Percentiles rank a stretch among this genome's conserved stretches.
These are phyloP conservation scores for Tricholoma hemisulphureum DNA, from an alignment of 768 basidiomycete species.

Conservation along the genomic window DNA sequence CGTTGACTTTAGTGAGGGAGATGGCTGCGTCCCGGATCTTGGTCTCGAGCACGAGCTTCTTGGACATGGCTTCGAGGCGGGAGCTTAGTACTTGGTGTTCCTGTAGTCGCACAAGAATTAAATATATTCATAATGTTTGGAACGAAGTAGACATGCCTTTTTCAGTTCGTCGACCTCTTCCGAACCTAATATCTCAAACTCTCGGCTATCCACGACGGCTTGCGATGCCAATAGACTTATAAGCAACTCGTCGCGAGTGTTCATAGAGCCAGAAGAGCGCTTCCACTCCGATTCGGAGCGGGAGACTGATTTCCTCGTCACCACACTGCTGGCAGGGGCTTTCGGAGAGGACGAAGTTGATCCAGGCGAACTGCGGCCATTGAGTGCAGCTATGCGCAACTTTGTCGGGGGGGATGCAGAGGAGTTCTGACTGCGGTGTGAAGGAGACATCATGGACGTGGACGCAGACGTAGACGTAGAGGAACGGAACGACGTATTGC, in stretches of 20 bases:
- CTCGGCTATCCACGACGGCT: slow-evolving; percentile 88
- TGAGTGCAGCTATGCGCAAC: slow-evolving; percentile 16
- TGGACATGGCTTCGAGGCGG: slow-evolving; percentile 62
- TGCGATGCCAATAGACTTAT: slow-evolving; percentile 90
- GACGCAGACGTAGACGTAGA: slow-evolving; percentile 14
- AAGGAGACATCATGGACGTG: not conserved
- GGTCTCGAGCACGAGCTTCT: slow-evolving; percentile 76
- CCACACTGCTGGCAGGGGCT: slow-evolving; percentile 7
- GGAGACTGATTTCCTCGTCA: slow-evolving; percentile 12
- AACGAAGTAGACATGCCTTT: slow-evolving; percentile 37
- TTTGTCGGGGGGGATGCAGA: slow-evolving; percentile 17
- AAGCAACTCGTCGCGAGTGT: slow-evolving; percentile 79
- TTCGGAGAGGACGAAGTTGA: slow-evolving; percentile 17
- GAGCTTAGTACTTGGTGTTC: slow-evolving; percentile 72
- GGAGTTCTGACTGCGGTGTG: not conserved
- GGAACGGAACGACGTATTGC: slow-evolving; percentile 24
- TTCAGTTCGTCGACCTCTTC: slow-evolving; percentile 52
- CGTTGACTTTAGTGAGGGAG: slow-evolving; percentile 69
- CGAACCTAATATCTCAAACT: slow-evolving; percentile 68
- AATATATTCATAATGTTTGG: slow-evolving; percentile 13
- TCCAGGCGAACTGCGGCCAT: slow-evolving; percentile 22
- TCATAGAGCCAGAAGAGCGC: slow-evolving; percentile 36
- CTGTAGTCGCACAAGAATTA: slow-evolving; percentile 35
- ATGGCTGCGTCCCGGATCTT: slow-evolving; percentile 86
- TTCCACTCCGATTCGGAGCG: slow-evolving; percentile 38